Percentiles rank a stretch among this genome's conserved stretches.
phyloP scores from a whole-genome alignment of 352 stramenopile genomes.

The Pythium phragmitis region DNA sequence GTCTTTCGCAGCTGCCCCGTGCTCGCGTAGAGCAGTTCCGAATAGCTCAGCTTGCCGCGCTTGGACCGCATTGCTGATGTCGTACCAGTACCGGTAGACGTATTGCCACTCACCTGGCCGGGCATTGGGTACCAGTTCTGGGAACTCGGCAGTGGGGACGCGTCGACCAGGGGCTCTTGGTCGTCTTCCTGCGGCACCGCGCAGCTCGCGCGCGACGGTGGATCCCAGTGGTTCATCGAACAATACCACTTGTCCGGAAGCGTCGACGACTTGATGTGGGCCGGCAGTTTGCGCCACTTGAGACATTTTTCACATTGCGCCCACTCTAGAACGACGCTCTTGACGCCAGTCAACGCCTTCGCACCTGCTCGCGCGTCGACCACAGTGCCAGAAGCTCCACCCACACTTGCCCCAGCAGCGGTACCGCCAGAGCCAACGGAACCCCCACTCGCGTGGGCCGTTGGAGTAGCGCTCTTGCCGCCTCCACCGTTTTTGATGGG shows the following conservation, averaged over 20 bases:
- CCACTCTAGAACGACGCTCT: slow-evolving; percentile 91
- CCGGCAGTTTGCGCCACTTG: slow-evolving; percentile 95
- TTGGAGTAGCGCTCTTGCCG: slow-evolving; percentile 24
- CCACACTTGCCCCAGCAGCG: neutral
- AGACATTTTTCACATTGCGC: slow-evolving; percentile 95
- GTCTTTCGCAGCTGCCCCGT: slow-evolving; percentile 81
- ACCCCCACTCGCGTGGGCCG: neutral
- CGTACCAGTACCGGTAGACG: slow-evolving; percentile 10
- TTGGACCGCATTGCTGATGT: slow-evolving; percentile 24
- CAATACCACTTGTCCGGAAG: slow-evolving; percentile 97
- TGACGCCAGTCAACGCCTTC: slow-evolving; percentile 30
- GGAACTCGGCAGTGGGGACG: slow-evolving; percentile 43
- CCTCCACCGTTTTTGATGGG: slow-evolving; percentile 8
- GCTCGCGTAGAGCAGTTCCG: slow-evolving; percentile 75
- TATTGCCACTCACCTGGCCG: slow-evolving; percentile 35
- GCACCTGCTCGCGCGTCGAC: slow-evolving; percentile 9
- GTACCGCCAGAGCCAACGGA: neutral
- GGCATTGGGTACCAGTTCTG: slow-evolving; percentile 64
- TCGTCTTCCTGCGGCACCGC: slow-evolving; percentile 74
- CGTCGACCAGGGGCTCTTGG: slow-evolving; percentile 50
- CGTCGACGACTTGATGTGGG: slow-evolving; percentile 88
- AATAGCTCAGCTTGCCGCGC: slow-evolving; percentile 79
- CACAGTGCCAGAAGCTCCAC: neutral
- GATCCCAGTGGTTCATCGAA: slow-evolving; percentile 94
- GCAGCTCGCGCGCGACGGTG: slow-evolving; percentile 63